Percentiles rank a stretch among this genome's conserved stretches.
phyloP scores from a whole-genome alignment of 2,329 filamentous ascomycete species.

The Fusarium buharicum region DNA sequence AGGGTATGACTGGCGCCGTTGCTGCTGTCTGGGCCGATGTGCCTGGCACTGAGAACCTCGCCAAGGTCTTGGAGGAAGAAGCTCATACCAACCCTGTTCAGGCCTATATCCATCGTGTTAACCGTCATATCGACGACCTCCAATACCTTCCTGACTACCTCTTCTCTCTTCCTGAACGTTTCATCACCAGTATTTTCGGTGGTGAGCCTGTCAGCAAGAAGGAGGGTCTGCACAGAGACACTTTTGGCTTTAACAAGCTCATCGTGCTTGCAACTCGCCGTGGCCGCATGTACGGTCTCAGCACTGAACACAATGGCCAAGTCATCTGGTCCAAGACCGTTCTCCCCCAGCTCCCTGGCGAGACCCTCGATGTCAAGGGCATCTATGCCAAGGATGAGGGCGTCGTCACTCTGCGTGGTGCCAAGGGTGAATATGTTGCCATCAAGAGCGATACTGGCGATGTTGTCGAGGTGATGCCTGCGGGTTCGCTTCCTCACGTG shows the following conservation, averaged over 20 bases:
- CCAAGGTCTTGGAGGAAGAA: constrained; percentile 84
- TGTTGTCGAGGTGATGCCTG: constrained; percentile 56
- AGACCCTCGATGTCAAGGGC: constrained; percentile 73
- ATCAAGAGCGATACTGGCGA: constrained; percentile 65
- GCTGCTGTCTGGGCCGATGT: constrained; percentile 84
- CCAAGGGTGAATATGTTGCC: constrained; percentile 70
- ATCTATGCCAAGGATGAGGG: constrained; percentile 71
- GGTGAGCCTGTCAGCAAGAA: constrained; percentile 59
- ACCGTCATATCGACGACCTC: constrained; percentile 82
- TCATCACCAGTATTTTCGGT: constrained; percentile 73
- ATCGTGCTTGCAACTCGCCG: constrained; percentile 82
- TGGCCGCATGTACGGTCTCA: constrained; percentile 82
- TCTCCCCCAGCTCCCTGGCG: constrained; percentile 63
- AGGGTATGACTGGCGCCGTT: constrained; percentile 82
- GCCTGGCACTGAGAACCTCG: constrained; percentile 77
- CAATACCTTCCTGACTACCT: constrained; percentile 80
- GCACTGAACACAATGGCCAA: constrained; percentile 77
- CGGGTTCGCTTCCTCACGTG: constrained; percentile 46
- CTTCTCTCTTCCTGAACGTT: constrained; percentile 71
- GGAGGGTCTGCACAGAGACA: constrained; percentile 69
- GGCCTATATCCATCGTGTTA: constrained; percentile 90
- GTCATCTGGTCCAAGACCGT: constrained; percentile 80
- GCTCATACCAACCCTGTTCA: constrained; percentile 80
- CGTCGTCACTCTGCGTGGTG: constrained; percentile 66
- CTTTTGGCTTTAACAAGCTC: constrained; percentile 90